Conservation (phyloP, 2,329 filamentous ascomycete genomes). For the Hypoxylon sp. region DNA sequence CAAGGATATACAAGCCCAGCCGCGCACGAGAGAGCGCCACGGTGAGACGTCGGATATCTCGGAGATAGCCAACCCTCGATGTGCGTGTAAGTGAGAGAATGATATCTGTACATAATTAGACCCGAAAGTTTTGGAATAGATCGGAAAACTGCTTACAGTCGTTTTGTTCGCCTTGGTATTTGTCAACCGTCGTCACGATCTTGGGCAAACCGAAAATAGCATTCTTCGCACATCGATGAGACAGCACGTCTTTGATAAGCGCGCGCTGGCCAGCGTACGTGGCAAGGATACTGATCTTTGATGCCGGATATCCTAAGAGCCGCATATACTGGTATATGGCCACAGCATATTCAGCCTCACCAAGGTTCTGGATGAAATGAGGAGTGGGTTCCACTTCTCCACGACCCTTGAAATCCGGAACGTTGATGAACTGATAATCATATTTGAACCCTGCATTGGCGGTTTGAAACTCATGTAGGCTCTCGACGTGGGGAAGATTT, state of each 20-base stretch:
- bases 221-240: constrained; percentile 84
- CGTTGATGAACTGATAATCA: constrained; percentile 97
- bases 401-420: constrained; percentile 89
- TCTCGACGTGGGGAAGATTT: constrained; percentile 80
- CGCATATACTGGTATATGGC: constrained; percentile 98
- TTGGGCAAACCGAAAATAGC: constrained; percentile 88
- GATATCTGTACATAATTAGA: constrained; percentile 70
- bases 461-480: constrained; percentile 75
- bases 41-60: constrained; percentile 92
- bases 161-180: constrained; percentile 99
- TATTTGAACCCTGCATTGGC: constrained; percentile 94
- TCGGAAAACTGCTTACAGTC: constrained; percentile 77
- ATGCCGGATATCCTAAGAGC: constrained; percentile 87
- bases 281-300: constrained; percentile 86
- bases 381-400: constrained; percentile 91
- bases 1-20: constrained; percentile 91
- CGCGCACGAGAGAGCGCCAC: constrained; percentile 94
- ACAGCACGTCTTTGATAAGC: constrained; percentile 86
- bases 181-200: constrained; percentile 94
- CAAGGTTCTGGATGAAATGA: constrained; percentile 96
- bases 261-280: constrained; percentile 94
- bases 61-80: constrained; percentile 87
- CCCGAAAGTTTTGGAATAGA: not conserved
- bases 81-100: constrained; percentile 94
- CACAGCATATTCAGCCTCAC: constrained; percentile 96